phyloP scores from a whole-genome alignment of 495 filamentous ascomycete species.

The Apodospora peruviana region DNA sequence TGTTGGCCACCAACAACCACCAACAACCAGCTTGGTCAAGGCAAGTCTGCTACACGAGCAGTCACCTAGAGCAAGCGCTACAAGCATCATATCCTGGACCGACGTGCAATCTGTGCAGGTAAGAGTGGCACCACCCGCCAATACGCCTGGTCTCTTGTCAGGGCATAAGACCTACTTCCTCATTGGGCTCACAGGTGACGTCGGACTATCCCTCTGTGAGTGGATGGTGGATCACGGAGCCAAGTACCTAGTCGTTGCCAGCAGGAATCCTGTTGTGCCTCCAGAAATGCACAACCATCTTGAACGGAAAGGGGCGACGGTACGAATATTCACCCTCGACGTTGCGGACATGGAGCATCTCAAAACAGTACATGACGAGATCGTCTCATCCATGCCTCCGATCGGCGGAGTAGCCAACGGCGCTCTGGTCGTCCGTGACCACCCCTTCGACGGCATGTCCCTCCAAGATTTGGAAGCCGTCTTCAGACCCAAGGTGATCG shows the following conservation, averaged over 20 bases:
- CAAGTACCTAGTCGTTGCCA: conserved; percentile 29
- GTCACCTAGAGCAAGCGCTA: too few relatives aligned
- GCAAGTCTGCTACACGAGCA: too few relatives aligned
- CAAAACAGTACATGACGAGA: neutral
- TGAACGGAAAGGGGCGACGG: neutral
- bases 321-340: neutral
- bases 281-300: neutral
- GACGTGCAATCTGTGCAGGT: too few relatives aligned
- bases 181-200: conserved; percentile 34
- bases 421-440: conserved; percentile 42
- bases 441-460: conserved; percentile 30
- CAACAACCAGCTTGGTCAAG: too few relatives aligned
- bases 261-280: neutral
- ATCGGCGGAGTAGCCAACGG: conserved; percentile 43
- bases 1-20: too few relatives aligned
- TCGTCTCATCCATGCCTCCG: conserved; percentile 23
- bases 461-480: conserved; percentile 22
- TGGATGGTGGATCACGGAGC: conserved; percentile 44
- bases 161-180: conserved; percentile 38
- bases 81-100: too few relatives aligned
- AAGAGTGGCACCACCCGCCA: too few relatives aligned
- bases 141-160: neutral
- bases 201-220: conserved; percentile 39
- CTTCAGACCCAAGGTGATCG: conserved; percentile 35
- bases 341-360: neutral